Evolutionary conservation across 371 early-diverging fungal genomes (phyloP), one percentile per base, ranked within the genome.

Genomic region (Gilbertella persicaria): DNA sequence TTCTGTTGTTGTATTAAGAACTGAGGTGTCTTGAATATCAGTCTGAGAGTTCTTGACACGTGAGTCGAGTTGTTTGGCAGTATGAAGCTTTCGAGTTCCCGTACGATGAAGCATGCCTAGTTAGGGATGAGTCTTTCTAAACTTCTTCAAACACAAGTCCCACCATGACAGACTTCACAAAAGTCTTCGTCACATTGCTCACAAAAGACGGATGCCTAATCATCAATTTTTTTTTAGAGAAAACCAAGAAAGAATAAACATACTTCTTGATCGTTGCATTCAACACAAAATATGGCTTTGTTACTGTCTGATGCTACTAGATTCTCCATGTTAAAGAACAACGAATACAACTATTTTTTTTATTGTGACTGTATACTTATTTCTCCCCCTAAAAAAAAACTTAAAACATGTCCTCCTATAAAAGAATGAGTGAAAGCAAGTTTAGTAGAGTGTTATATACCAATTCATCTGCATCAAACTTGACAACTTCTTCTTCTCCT

Each of bases 141-240:
- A n/a, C n/a, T n/a, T n/a, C n/a, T n/a, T n/a, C n/a, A n/a, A n/a
- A 25, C 9, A 38, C 17, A 26, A 24, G 19, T 33, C 26, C 53
- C 46, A 69, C 77, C 79, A 61, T 82, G 90, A 67, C 98, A 95
- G 26, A 96, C 95, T 67, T 92, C 90, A 64, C 97, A 97, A 83
- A 90, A 97, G 60, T 85, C 86, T 59, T 93, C 94, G 49, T 75
- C 78, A 54, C 94, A 93, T 59, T 88, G 86, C 45, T 87, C 85
- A 71, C 94, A 93, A 58, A 79, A 84, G 28, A 86, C 71, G 5
- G 78, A 75, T 0, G 92, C 83, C 63, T 85, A 55, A 47, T 35
- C 14, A n/a, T 3, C 44, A 25, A 8, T 2, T 23, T 25, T 3
- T 14, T 5, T 30, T 6, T 24, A 45, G 13, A 14, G 45, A 3